Base-by-base conservation (phyloP, 2,329 filamentous ascomycete species). In the Pochonia chlamydosporia region DNA sequence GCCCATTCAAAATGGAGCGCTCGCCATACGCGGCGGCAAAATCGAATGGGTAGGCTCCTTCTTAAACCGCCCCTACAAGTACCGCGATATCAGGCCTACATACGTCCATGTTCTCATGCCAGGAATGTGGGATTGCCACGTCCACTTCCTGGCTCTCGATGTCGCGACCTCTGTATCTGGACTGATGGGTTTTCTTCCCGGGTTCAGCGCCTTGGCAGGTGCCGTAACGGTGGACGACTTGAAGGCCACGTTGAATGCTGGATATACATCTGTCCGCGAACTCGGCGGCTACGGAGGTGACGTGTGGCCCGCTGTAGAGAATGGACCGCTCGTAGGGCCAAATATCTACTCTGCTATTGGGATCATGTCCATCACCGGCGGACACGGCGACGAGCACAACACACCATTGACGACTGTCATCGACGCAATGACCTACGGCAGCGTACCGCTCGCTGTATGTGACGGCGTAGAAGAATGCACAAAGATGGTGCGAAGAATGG, bases 101-200 rank as follows among this genome's bases (percentile, higher is more conserved):
- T 68, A 66, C 55, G 69, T 76, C 13, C 65, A 67, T 1, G 66
- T 72, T 9, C 54, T 75, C 8, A 70, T 78, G 61, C 74, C 75
- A 0, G 75, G 75, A 3, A 64, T 79, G 20, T 78, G 74, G 74
- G 75, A 79, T 48, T 71, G 66, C 50, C 75, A 78, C 55, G 64
- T 68, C 1, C 75, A 78, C 54, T 74, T 71, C 50, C 52, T 65
- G 4, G 74, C 70, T n/a, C 48, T 59, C 16, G 49, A 50, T 18
- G 46, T 53, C 7, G 45, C 41, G 7, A 14, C 16, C 14, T 39
- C n/a, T 16, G 4, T 49, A 8, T 16, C 20, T 3, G 26, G 21
- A 1, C 3, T 42, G 10, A 10, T 23, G 3, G 28, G 16, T 7
- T 53, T 53, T 11, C 46, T 54, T 3, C 52, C 52, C 3, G 49